Base-by-base conservation (phyloP, 805 yeast genomes). In the Lipomyces yamadae region DNA sequence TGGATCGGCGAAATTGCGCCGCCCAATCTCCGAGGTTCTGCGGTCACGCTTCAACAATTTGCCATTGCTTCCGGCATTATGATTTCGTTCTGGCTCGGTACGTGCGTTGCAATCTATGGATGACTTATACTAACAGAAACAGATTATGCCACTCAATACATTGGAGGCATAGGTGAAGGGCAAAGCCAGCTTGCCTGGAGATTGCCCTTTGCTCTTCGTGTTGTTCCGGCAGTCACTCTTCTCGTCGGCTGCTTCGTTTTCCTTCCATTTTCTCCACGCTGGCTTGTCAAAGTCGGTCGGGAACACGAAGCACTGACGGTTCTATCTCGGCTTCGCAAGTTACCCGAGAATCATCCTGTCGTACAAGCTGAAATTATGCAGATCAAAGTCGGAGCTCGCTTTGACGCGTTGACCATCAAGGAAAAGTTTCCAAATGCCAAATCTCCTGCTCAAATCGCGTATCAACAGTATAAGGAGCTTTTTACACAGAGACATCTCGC, bases 191-290 rank as follows among this genome's bases (percentile, higher is more conserved):
- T 77, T 34, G 77, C 78, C 29, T 80, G 80, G 76, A 70, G 85
- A 74, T 76, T 84, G 63, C 86, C 86, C 8, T 76, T 83, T 58
- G 83, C 82, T 3, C 75, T 84, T 64, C 87, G 84, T 70, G 78
- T 84, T 52, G 67, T 84, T 53, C 85, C 85, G 64, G 86, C 87
- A 13, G 61, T 76, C 13, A 63, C 81, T 32, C 77, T 85, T 67
- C 77, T 79, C 15, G 58, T 71, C 5, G 80, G 84, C 61, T 77
- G 82, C 8, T 70, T 78, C 50, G 75, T 79, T 60, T 75, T 84
- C 64, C 86, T 87, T 61, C 77, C 37, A 62, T 81, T 33, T 76
- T 82, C 84, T 11, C 87, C 85, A 42, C 78, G 86, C 70, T 82
- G 83, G 82, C 72, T 76, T 11, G 65, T 77, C 24, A 67, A 72